Evolutionary conservation across 345 rosid species (phyloP), one percentile per base, ranked within the genome.

Genomic region (Eucalyptus caleyi): DNA sequence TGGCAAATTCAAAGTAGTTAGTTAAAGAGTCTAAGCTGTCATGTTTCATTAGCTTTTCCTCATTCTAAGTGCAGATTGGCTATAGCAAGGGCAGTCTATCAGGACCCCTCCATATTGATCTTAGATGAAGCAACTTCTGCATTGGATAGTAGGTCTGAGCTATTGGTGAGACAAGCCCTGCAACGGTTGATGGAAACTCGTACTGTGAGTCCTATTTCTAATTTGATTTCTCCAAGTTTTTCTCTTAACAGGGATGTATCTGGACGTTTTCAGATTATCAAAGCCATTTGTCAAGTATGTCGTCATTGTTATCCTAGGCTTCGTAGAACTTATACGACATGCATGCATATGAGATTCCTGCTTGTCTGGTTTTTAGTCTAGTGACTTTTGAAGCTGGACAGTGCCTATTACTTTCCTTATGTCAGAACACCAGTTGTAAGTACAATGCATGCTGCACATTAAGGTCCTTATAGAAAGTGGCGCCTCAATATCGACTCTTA

Each of bases 121-220:
- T 94, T 98, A 93, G 99, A 98, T 91, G 99, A 98, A 94, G 99
- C 99, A 90, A 98, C 99, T 85, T 98, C 99, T 89, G 99, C 99
- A 44, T 91, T 98, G 87, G 98, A 98, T 94, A 95, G 97, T 93
- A 94, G 93, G 94, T 96, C 98, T 12, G 99, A 97, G 93, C 90
- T 93, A 85, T 89, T 98, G 91, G 97, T 97, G 91, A 94, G 99
- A 92, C 95, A 98, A 93, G 99, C 99, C 34, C 91, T 97, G 87
- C 93, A 96, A 86, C 94, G 94, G 88, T 90, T 98, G 91, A 96
- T 92, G 96, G 92, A 94, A 95, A 96, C 95, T 90, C 96, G 93
- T 88, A 98, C 99, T 19, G 99, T 97, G 92, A 95, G 94, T 85
- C 32, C 9, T 34, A 21, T 53, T 21, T 56, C 88, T 56, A 50